A percentile compares a stretch with the other conserved stretches of the same genome.
These are phyloP conservation scores for Chaetomiaceae sp. DNA, from an alignment of 2,329 filamentous ascomycete genomes.

Conservation along the genomic window DNA sequence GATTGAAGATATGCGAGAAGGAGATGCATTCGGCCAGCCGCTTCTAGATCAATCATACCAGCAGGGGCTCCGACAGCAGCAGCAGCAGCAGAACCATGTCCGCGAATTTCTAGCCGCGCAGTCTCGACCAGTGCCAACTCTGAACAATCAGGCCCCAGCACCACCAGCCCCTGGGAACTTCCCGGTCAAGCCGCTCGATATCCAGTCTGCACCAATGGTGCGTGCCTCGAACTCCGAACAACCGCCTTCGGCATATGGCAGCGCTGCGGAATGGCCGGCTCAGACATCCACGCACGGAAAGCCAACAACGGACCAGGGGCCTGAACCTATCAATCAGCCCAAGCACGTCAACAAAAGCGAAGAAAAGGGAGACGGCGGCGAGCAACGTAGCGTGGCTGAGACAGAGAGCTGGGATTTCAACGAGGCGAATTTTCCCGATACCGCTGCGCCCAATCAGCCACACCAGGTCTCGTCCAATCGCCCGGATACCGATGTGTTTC, in stretches of 20 bases:
- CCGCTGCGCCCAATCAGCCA: conserved; percentile 41
- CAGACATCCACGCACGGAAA: conserved; percentile 27
- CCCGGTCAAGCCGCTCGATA: conserved; percentile 34
- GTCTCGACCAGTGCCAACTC: conserved; percentile 49
- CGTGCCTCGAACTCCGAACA: conserved; percentile 47
- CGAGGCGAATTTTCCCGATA: conserved; percentile 63
- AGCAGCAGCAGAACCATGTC: conserved; percentile 58
- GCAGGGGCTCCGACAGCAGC: conserved; percentile 36
- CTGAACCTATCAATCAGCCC: conserved; percentile 36
- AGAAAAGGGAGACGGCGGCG: conserved; percentile 40
- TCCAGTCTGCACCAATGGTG: conserved; percentile 48
- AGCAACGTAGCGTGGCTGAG: conserved; percentile 50
- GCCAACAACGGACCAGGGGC: conserved; percentile 21
- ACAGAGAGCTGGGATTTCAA: conserved; percentile 91
- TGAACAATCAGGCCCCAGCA: conserved; percentile 55
- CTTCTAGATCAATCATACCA: conserved; percentile 34
- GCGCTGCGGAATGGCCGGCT: conserved; percentile 33
- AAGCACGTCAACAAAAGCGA: conserved; percentile 39
- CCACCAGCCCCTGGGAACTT: conserved; percentile 41
- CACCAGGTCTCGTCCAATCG: conserved; percentile 53
- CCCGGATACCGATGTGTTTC: conserved; percentile 85
- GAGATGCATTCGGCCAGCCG: conserved; percentile 41
- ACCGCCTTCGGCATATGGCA: conserved; percentile 39
- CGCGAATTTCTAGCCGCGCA: conserved; percentile 43
- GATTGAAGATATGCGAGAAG: conserved; percentile 56